Evolutionary conservation across 495 filamentous ascomycete species (phyloP), one percentile per base, ranked within the genome.

Genomic region (Penicillium fimorum): DNA sequence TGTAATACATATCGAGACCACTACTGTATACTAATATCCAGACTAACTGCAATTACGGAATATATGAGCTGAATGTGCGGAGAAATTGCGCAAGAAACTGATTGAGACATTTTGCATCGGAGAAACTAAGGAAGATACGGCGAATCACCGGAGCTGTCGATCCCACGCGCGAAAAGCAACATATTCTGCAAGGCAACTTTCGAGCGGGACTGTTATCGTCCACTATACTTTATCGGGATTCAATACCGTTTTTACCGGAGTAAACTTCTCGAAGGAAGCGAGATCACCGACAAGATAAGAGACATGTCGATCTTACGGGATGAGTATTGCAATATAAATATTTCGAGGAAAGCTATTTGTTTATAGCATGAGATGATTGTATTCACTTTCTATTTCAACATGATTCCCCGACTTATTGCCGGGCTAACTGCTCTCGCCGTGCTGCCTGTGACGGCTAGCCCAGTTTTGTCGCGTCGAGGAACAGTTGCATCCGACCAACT

Each of bases 401-500:
- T 65, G 59, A 42, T 59, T 25, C 40, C 47, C 18, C 29, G 32
- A 29, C 29, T 49, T 1, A 12, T 55, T 24, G 5, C 37, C 7
- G 40, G 49, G 12, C 18, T 58, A 5, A n/a, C 61, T 25, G 52
- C 53, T 37, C 50, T 76, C 30, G 50, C 65, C 22, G 52, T 61
- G 7, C 53, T 63, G 12, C 62, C 61, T n/a, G 25, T 59, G 22
- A 33, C 55, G 6, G 44, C 58, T 20, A 55, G 55, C 17, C 62
- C 53, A 5, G 58, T 56, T 38, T 42, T 71, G 2, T 42, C 53
- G 0, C 51, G 57, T 7, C 76, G 78, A 38, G 74, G 57, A 17
- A 68, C 69, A 17, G 75, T 81, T 52, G 67, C 37, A 17, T 71
- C 71, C 48, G 70, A 78, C 61, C 59, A 70, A 4, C 67, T 82